These are phyloP conservation scores for Musa schizocarpa DNA, from an alignment of 176 grass and related monocot genomes.

Conservation along the genomic window DNA sequence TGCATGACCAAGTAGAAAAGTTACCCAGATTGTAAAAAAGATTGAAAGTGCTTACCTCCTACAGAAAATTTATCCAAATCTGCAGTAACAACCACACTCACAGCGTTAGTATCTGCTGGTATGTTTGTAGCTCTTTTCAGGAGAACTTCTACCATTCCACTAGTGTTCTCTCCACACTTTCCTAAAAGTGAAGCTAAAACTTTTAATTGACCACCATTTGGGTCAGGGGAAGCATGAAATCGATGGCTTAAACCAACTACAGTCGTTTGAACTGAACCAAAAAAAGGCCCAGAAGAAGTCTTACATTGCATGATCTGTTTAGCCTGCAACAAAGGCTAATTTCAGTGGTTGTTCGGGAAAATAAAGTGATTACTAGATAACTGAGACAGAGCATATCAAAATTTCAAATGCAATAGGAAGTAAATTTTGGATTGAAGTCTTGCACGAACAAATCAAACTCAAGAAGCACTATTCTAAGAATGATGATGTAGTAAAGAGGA, in stretches of 20 bases:
- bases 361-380: not conserved
- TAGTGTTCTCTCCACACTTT: conserved; percentile 49
- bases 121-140: conserved; percentile 69
- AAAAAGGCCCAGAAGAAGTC: conserved; percentile 21
- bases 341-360: not conserved
- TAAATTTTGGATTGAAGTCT: not conserved
- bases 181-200: conserved; percentile 52
- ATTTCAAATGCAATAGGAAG: not conserved
- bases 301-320: conserved; percentile 40
- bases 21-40: not conserved
- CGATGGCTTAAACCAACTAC: conserved; percentile 82
- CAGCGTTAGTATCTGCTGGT: conserved; percentile 83
- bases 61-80: conserved; percentile 48
- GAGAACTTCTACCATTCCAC: conserved; percentile 64
- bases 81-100: conserved; percentile 65
- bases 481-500: not conserved
- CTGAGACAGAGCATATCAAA: not conserved
- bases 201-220: conserved; percentile 49
- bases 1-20: not conserved
- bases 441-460: not conserved
- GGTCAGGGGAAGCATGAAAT: conserved; percentile 48
- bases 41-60: conserved; percentile 44
- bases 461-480: not conserved
- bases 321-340: conserved; percentile 26
- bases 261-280: conserved; percentile 72